Evolutionary conservation across 257 asterid genomes (phyloP).

Genomic region (Thymus quinquecostatus): DNA sequence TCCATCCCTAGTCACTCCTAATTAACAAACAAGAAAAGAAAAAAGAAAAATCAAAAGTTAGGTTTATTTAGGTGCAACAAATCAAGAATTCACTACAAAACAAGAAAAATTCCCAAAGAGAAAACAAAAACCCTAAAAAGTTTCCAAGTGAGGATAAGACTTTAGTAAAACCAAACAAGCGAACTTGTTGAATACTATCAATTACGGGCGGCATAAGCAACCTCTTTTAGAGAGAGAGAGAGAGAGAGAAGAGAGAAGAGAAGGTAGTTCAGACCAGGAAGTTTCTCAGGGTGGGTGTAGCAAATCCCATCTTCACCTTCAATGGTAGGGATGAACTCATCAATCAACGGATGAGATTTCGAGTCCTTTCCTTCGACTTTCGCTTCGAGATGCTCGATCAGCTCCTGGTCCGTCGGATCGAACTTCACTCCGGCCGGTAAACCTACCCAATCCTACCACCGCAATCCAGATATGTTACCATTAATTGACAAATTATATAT

Average conservation of each 20-base stretch:
- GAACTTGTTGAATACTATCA: conserved; percentile 41
- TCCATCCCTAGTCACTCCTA: conserved; percentile 95
- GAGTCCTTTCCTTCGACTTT: conserved; percentile 78
- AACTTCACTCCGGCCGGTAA: conserved; percentile 98
- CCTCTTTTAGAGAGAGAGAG: conserved; percentile 1
- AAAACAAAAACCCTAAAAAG: conserved; percentile 25
- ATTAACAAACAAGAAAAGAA: background rate
- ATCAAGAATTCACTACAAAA: conserved; percentile 16
- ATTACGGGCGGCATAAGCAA: conserved; percentile 33
- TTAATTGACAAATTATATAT: background rate
- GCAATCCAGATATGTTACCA: background rate
- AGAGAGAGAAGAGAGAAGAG: background rate
- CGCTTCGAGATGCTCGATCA: conserved; percentile 96
- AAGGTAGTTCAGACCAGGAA: conserved; percentile 47
- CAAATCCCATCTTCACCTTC: conserved; percentile 66
- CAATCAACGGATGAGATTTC: conserved; percentile 93
- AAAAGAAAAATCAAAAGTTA: conserved; percentile 45
- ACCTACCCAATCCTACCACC: conserved; percentile 88
- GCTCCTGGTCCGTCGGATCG: conserved; percentile 98
- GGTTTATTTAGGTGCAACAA: conserved; percentile 66
- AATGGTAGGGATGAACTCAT: conserved; percentile 56
- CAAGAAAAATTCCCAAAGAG: too few species aligned
- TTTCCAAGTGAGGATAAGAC: conserved; percentile 25
- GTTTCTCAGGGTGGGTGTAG: conserved; percentile 62
- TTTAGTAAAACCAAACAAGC: conserved; percentile 60